Conservation (phyloP, 2,329 filamentous ascomycete species). For the Trichoderma endophyticum region DNA sequence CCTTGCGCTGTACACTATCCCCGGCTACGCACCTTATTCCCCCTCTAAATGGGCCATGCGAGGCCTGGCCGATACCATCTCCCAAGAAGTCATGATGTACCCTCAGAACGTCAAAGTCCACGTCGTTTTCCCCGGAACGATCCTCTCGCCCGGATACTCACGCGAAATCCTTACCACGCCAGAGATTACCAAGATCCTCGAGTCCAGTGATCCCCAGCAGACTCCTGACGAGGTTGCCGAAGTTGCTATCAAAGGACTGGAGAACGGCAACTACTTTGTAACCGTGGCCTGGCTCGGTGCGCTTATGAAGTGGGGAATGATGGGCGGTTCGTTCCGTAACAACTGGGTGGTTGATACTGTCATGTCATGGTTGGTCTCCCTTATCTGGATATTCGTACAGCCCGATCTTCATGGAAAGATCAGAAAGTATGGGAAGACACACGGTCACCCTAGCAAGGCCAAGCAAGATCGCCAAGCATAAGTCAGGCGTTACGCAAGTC, state of each 20-base stretch:
- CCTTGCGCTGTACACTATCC: slow-evolving; percentile 69
- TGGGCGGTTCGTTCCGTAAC: slow-evolving; percentile 56
- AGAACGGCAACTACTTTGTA: slow-evolving; percentile 76
- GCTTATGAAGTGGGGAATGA: slow-evolving; percentile 62
- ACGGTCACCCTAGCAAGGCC: slow-evolving; percentile 56
- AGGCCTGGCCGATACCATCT: slow-evolving; percentile 76
- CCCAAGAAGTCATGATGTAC: slow-evolving; percentile 83
- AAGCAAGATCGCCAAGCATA: slow-evolving; percentile 27
- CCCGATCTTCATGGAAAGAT: slow-evolving; percentile 58
- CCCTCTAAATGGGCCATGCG: slow-evolving; percentile 84
- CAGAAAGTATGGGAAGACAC: slow-evolving; percentile 50
- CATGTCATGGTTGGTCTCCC: slow-evolving; percentile 49
- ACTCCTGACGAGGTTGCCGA: slow-evolving; percentile 74
- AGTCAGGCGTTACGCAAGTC: neutral
- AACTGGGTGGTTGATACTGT: slow-evolving; percentile 60
- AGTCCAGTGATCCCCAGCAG: slow-evolving; percentile 78
- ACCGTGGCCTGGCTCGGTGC: slow-evolving; percentile 70
- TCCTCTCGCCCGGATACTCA: slow-evolving; percentile 70
- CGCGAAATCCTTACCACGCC: slow-evolving; percentile 79
- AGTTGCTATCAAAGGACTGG: slow-evolving; percentile 67
- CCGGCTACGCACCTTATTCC: slow-evolving; percentile 80
- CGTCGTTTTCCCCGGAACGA: slow-evolving; percentile 79
- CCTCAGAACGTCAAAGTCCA: slow-evolving; percentile 79
- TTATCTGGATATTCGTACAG: slow-evolving; percentile 58
- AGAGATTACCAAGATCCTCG: slow-evolving; percentile 71